These are phyloP conservation scores for Penicillium waksmanii DNA, from an alignment of 495 filamentous ascomycete genomes.

Conservation along the genomic window DNA sequence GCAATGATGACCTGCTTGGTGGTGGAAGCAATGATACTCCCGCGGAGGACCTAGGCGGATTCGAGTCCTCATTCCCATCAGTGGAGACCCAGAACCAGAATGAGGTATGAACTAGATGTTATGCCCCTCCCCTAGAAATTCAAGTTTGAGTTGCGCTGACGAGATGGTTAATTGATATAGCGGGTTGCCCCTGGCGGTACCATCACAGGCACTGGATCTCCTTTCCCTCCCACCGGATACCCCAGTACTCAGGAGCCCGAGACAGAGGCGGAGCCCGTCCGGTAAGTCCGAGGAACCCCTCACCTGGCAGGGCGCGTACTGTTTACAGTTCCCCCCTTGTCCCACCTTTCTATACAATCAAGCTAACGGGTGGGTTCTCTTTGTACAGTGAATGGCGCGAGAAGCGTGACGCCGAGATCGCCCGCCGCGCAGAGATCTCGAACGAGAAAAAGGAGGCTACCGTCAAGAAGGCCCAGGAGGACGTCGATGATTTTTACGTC, in stretches of 20 bases:
- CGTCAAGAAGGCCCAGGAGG: slow-evolving; percentile 78
- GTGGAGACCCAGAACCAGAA: slow-evolving; percentile 68
- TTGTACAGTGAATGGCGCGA: slow-evolving; percentile 78
- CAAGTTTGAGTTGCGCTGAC: slow-evolving; percentile 13
- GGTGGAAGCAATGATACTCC: slow-evolving; percentile 51
- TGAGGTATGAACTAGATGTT: slow-evolving; percentile 60
- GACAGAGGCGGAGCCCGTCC: slow-evolving; percentile 85
- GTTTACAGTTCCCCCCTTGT: neutral
- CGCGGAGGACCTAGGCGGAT: slow-evolving; percentile 66
- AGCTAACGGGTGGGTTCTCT: slow-evolving; percentile 10
- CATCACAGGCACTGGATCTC: slow-evolving; percentile 81
- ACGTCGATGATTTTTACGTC: slow-evolving; percentile 98
- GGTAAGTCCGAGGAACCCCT: slow-evolving; percentile 41
- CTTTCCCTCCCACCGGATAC: slow-evolving; percentile 64
- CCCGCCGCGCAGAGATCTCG: slow-evolving; percentile 77
- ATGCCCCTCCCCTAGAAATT: neutral
- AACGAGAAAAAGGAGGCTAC: slow-evolving; percentile 78
- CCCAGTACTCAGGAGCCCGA: slow-evolving; percentile 57
- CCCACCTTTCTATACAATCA: neutral
- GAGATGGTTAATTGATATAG: slow-evolving; percentile 40
- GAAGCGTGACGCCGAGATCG: slow-evolving; percentile 74
- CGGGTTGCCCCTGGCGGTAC: slow-evolving; percentile 83
- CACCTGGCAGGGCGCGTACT: slow-evolving; percentile 15
- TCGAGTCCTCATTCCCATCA: slow-evolving; percentile 86
- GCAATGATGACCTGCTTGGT: slow-evolving; percentile 74